Conservation (phyloP, 2,329 filamentous ascomycete genomes). For the Coniella vitis region DNA sequence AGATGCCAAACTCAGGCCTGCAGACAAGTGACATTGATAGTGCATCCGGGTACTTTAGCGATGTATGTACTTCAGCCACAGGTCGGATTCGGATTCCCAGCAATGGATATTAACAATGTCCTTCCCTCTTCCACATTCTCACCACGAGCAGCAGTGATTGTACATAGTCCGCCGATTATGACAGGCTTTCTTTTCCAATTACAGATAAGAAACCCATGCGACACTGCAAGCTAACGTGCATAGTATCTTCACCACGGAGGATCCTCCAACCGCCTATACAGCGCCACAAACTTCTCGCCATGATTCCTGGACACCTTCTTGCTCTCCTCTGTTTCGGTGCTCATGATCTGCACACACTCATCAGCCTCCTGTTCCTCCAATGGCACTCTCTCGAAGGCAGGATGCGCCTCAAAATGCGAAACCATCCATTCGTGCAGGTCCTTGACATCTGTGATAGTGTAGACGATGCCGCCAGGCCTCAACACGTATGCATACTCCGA, state of each 20-base stretch:
- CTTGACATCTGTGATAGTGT: slow-evolving; percentile 96
- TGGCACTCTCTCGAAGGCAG: slow-evolving; percentile 68
- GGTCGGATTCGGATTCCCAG: no score
- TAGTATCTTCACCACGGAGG: slow-evolving; percentile 58
- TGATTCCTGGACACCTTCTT: slow-evolving; percentile 93
- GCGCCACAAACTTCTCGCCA: slow-evolving; percentile 83
- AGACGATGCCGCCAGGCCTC: slow-evolving; percentile 75
- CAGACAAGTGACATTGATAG: no score
- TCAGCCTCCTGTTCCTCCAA: slow-evolving; percentile 63
- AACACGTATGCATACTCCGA: slow-evolving; percentile 91
- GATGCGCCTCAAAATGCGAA: slow-evolving; percentile 70
- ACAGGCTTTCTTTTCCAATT: no score
- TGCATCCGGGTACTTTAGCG: no score
- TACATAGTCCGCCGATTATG: no score
- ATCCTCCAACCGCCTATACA: slow-evolving; percentile 76
- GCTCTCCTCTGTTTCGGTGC: slow-evolving; percentile 84
- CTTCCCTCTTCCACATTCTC: no score
- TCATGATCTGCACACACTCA: slow-evolving; percentile 68
- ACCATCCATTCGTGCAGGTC: slow-evolving; percentile 94
- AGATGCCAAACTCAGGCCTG: no score
- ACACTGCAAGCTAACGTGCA: no score
- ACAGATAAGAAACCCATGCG: no score
- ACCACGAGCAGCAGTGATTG: no score
- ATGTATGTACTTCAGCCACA: no score
- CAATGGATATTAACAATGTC: no score